These are phyloP conservation scores for Phytopythium cucurbitacearum DNA, from an alignment of 352 stramenopile species.

Conservation along the genomic window DNA sequence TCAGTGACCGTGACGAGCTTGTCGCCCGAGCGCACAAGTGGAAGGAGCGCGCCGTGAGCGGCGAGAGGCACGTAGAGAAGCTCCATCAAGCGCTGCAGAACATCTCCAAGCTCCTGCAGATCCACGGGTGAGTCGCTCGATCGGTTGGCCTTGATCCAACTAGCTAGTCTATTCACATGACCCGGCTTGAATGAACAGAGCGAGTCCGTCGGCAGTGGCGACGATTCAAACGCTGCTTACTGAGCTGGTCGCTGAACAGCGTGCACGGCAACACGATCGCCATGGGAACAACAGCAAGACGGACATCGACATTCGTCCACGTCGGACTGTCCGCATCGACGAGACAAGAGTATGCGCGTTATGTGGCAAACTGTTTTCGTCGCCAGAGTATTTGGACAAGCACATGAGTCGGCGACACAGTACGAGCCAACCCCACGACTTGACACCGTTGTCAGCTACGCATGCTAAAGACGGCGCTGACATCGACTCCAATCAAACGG, in stretches of 20 bases:
- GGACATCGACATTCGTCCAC: conserved; percentile 3
- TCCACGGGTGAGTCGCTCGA: conserved; percentile 42
- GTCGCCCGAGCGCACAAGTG: conserved; percentile 38
- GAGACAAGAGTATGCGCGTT: conserved; percentile 49
- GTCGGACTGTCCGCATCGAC: conserved; percentile 13
- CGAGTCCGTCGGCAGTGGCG: conserved; percentile 45
- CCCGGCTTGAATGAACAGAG: conserved; percentile 11
- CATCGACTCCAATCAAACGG: conserved; percentile 7
- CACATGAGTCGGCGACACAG: conserved; percentile 51
- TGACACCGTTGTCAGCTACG: conserved; percentile 5
- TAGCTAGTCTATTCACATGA: neutral
- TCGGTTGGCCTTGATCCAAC: neutral
- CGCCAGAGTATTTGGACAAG: conserved; percentile 52
- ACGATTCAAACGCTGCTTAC: conserved; percentile 56
- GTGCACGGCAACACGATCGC: conserved; percentile 13
- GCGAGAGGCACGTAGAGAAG: conserved; percentile 63
- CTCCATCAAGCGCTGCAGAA: conserved; percentile 74
- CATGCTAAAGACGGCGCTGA: conserved; percentile 6
- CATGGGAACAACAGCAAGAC: conserved; percentile 5
- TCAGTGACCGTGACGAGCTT: conserved; percentile 41
- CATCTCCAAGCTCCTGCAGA: conserved; percentile 67
- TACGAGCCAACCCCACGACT: neutral
- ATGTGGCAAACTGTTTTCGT: conserved; percentile 73
- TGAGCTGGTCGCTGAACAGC: conserved; percentile 32
- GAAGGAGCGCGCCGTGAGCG: conserved; percentile 39